These are phyloP conservation scores for Aspergillus taichungensis DNA, from an alignment of 495 filamentous ascomycete genomes.

Conservation along the genomic window DNA sequence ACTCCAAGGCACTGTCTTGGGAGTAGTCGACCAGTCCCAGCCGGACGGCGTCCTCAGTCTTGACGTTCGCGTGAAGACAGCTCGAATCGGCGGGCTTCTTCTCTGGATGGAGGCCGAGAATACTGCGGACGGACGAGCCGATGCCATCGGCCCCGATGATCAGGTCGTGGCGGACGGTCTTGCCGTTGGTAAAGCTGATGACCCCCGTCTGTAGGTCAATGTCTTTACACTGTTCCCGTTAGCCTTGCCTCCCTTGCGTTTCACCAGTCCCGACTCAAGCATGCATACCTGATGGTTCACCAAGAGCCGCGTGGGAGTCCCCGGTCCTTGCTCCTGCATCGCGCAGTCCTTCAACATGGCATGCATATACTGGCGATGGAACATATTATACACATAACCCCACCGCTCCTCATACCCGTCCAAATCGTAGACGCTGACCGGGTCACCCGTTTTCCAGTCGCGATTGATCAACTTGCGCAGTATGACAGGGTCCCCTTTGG, in stretches of 20 bases:
- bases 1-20: constrained; percentile 34
- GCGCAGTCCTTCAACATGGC: constrained; percentile 43
- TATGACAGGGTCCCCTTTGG: constrained; percentile 38
- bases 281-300: constrained; percentile 34
- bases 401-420: constrained; percentile 36
- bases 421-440: constrained; percentile 36
- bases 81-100: constrained; percentile 35
- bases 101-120: constrained; percentile 35
- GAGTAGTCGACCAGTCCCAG: constrained; percentile 38
- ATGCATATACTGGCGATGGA: constrained; percentile 49
- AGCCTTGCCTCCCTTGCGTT: background rate
- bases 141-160: constrained; percentile 40
- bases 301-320: constrained; percentile 28
- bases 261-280: no score
- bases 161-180: constrained; percentile 25
- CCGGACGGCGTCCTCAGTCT: constrained; percentile 31
- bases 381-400: constrained; percentile 46
- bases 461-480: constrained; percentile 40
- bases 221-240: constrained; percentile 19
- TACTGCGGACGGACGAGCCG: constrained; percentile 31
- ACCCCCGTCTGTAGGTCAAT: constrained; percentile 27
- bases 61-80: constrained; percentile 39
- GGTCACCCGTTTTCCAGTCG: constrained; percentile 40
- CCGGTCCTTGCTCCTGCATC: constrained; percentile 31
- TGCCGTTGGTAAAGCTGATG: constrained; percentile 31